Conservation (phyloP, 2,329 filamentous ascomycete species). For the Trichophyton verrucosum region DNA sequence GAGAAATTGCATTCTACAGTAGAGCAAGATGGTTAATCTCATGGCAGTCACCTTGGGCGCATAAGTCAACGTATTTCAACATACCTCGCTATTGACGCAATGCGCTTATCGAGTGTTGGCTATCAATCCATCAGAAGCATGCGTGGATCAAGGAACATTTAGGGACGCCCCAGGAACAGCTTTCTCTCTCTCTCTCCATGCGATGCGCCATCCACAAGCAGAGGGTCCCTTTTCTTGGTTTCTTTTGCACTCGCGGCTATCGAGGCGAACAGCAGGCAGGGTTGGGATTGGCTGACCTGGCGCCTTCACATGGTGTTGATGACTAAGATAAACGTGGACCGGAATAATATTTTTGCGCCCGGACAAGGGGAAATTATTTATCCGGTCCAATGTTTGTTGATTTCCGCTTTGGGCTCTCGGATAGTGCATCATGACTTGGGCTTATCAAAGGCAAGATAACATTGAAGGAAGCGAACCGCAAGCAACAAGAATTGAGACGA, state of each 20-base stretch:
- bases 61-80: neutral
- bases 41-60: neutral
- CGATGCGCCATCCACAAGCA: neutral
- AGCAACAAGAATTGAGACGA: too few species aligned
- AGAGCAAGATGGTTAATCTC: neutral
- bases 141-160: neutral
- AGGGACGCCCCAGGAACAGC: neutral
- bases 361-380: neutral
- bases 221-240: neutral
- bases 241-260: neutral
- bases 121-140: neutral
- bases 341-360: neutral
- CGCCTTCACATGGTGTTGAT: neutral
- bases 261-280: neutral
- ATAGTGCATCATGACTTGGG: neutral
- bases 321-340: neutral
- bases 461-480: too few species aligned
- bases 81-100: neutral
- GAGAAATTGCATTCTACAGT: conserved; percentile 4
- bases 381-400: neutral
- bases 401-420: neutral
- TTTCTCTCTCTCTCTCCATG: neutral
- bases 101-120: neutral
- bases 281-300: neutral
- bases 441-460: neutral